Evolutionary conservation across 2,329 filamentous ascomycete species (phyloP), one percentile per base, ranked within the genome.

Genomic region (Paecilomyces variotii): DNA sequence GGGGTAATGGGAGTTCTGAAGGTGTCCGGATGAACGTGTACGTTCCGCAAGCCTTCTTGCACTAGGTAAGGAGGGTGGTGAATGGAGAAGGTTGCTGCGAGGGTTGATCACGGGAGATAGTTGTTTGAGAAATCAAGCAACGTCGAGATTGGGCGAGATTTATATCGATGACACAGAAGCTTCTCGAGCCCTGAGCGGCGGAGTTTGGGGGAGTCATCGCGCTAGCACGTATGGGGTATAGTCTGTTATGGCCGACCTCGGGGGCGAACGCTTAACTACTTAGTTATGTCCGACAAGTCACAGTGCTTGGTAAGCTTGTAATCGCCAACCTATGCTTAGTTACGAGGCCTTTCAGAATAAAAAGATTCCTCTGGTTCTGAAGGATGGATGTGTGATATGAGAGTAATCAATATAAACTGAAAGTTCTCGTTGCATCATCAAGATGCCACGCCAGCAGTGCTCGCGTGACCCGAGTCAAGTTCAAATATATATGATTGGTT

Each of bases 121-220:
- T 58, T 56, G 56, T 63, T 32, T 62, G 56, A 64, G 57, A 60
- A 58, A 67, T 63, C 35, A 45, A 60, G 58, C 64, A 61, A 27
- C n/a, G 63, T 65, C 62, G 59, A 63, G 61, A 60, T 58, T 60
- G 59, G 60, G 61, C 58, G 62, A 71, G 50, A 70, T 72, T 72
- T 72, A 71, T 72, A 71, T 65, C 56, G 64, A 68, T 67, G 67
- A 69, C 68, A 72, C 69, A 72, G 70, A 73, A 73, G 68, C 69
- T 73, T 73, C 71, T 70, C 68, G 70, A 72, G 66, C 65, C 65
- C 61, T 64, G 59, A 53, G 30, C 2, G 45, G 25, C 50, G 24
- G 50, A 52, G 24, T 52, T 52, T 52, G 50, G 50, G 50, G 50
- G 24, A 27, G 50, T 28, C 50, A 52, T 26, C 3, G 14, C 24